These are phyloP conservation scores for Prunus mongolica DNA, from an alignment of 306 rosid species.

Conservation along the genomic window DNA sequence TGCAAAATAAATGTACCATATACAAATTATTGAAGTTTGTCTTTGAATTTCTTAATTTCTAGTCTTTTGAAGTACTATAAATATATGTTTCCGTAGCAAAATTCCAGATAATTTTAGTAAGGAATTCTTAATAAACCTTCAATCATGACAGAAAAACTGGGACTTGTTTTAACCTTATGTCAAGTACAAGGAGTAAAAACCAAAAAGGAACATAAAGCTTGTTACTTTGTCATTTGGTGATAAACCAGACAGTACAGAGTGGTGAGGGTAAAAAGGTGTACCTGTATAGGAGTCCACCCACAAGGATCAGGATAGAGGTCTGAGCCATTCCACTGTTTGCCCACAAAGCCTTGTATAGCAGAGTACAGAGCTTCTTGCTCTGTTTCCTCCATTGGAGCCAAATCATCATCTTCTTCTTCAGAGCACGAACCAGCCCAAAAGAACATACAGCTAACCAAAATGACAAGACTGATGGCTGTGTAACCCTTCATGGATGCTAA, in stretches of 20 bases:
- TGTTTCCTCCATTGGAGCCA: conserved; percentile 76
- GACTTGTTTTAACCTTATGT: background rate
- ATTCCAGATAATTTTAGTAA: no score
- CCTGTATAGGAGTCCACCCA: conserved; percentile 99
- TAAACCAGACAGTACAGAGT: background rate
- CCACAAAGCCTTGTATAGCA: conserved; percentile 90
- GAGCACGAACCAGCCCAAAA: conserved; percentile 32
- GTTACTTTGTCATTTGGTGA: background rate
- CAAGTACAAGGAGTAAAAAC: conserved; percentile 13
- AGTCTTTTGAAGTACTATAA: no score
- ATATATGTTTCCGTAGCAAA: no score
- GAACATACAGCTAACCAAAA: conserved; percentile 32
- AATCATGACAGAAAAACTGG: background rate
- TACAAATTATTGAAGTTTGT: no score
- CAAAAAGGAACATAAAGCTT: conserved; percentile 1
- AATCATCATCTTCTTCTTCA: conserved; percentile 45
- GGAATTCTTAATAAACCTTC: no score
- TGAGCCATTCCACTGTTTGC: conserved; percentile 92
- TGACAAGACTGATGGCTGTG: conserved; percentile 2
- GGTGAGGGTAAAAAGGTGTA: conserved; percentile 13
- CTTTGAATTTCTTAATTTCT: no score
- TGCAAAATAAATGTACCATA: no score
- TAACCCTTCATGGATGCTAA: conserved; percentile 35
- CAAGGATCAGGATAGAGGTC: conserved; percentile 98
- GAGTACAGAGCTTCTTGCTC: conserved; percentile 70